phyloP scores from a whole-genome alignment of 2,329 filamentous ascomycete species.

The Grosmannia penicillata region DNA sequence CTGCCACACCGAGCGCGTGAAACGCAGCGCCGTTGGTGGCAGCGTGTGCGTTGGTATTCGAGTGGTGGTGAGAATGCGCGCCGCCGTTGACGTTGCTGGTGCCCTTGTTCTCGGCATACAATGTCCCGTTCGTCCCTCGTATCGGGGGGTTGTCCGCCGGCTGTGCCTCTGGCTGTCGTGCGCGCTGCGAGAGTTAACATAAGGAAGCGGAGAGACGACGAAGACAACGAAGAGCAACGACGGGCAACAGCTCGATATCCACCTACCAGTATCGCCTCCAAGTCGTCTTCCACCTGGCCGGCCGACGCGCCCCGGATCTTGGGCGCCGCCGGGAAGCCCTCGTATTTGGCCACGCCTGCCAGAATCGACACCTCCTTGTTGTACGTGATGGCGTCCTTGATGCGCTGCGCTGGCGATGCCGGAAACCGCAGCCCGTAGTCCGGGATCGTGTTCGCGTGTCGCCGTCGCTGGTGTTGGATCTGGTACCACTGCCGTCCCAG shows the following conservation, averaged over 20 bases:
- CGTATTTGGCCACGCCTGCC: constrained; percentile 82
- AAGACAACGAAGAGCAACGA: not conserved
- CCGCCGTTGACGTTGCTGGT: not conserved
- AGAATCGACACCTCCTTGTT: constrained; percentile 89
- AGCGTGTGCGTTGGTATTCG: not conserved
- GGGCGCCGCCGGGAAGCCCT: constrained; percentile 93
- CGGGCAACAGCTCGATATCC: too few relatives aligned
- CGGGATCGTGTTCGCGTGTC: constrained; percentile 59
- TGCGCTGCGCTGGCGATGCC: constrained; percentile 58
- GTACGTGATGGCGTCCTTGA: constrained; percentile 77
- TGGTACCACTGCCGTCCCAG: constrained; percentile 86
- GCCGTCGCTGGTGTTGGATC: constrained; percentile 66
- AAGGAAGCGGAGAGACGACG: not conserved
- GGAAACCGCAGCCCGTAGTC: constrained; percentile 76
- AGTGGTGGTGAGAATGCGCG: too few relatives aligned
- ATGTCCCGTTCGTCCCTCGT: too few relatives aligned
- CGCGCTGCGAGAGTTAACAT: too few relatives aligned
- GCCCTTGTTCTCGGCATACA: too few relatives aligned
- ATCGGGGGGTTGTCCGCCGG: too few relatives aligned
- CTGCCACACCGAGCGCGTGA: constrained; percentile 45
- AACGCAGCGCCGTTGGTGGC: constrained; percentile 23
- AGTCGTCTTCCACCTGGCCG: constrained; percentile 69
- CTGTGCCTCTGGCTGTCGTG: too few relatives aligned
- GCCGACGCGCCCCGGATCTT: constrained; percentile 58
- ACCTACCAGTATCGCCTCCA: constrained; percentile 71